phyloP scores from a whole-genome alignment of 2,329 filamentous ascomycete species.

The Xylariomycetidae sp. region DNA sequence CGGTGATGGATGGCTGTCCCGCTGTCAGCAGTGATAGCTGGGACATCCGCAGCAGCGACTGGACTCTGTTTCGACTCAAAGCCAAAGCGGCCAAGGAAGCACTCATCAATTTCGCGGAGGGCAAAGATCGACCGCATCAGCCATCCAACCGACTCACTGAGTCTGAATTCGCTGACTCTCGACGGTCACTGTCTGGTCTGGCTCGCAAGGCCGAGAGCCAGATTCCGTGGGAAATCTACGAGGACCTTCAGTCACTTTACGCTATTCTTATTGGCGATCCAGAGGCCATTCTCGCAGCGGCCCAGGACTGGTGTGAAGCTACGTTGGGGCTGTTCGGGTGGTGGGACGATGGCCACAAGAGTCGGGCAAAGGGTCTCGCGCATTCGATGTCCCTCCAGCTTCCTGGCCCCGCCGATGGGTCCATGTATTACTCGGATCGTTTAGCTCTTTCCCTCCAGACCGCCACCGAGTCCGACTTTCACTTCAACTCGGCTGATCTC shows the following conservation, averaged over 20 bases:
- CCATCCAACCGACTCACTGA: slow-evolving; percentile 26
- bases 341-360: slow-evolving; percentile 73
- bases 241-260: slow-evolving; percentile 75
- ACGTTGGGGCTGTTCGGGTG: slow-evolving; percentile 77
- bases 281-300: slow-evolving; percentile 66
- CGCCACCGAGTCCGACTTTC: slow-evolving; percentile 63
- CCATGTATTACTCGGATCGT: slow-evolving; percentile 67
- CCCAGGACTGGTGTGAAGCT: slow-evolving; percentile 90
- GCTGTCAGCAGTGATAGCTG: slow-evolving; percentile 60
- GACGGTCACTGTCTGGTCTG: slow-evolving; percentile 56
- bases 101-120: slow-evolving; percentile 74
- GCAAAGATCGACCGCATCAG: slow-evolving; percentile 45
- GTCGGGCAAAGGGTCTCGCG: slow-evolving; percentile 28
- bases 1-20: slow-evolving; percentile 69
- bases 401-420: slow-evolving; percentile 36
- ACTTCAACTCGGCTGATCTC: slow-evolving; percentile 67
- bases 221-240: slow-evolving; percentile 85
- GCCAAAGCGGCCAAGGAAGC: slow-evolving; percentile 63
- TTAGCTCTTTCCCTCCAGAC: slow-evolving; percentile 66
- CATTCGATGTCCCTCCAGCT: slow-evolving; percentile 36
- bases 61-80: slow-evolving; percentile 76
- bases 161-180: slow-evolving; percentile 29
- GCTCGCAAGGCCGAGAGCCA: slow-evolving; percentile 75
- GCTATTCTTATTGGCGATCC: slow-evolving; percentile 71
- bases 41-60: slow-evolving; percentile 76